Base-by-base conservation (phyloP, 2,329 filamentous ascomycete species). In the Xylariales sp. region DNA sequence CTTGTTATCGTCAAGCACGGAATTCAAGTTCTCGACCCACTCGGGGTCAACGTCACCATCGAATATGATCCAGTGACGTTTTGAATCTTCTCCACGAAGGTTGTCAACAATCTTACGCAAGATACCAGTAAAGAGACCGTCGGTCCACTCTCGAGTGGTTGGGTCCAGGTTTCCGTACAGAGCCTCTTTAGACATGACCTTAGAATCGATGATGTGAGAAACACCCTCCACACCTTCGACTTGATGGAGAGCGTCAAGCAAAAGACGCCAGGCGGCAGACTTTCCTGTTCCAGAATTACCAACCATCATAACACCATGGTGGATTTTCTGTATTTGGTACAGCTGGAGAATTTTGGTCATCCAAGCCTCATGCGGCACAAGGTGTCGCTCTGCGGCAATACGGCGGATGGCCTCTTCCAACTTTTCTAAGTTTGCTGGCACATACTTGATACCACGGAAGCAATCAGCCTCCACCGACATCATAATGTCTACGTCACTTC, bases 271-370 rank as follows among this genome's bases (percentile, higher is more conserved):
- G 5, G 93, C 87, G 2, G 86, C 82, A 28, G 93, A 96, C 67
- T 99, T 99, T 57, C 94, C 94, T 31, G 91, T 85, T n/a, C 94
- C 93, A 20, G 94, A 96, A 56, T 88, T 89, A 46, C 93, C 93
- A 8, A 99, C 93, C 93, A 98, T 97, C 94, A 99, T 99, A 19
- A 99, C 93, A 83, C 93, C 93, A 52, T 99, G 93, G 56, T 99
- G 93, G 41, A 98, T 89, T 48, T 83, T 86, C 62, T 97, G 93
- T 46, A 99, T 99, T 61, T 99, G 93, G 60, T 95, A 97, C 3
- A 98, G 77, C 61, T 99, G 93, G 7, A 98, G 74, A 23, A 95
- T 83, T 67, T 99, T 99, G 41, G 88, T 93, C 79, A 97, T 89
- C 94, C 94, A 99, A 32, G 83, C 82, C 39, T 97, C 90, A 41